These are phyloP conservation scores for Eucalyptus cloeziana DNA, from an alignment of 345 rosid species.

Conservation along the genomic window DNA sequence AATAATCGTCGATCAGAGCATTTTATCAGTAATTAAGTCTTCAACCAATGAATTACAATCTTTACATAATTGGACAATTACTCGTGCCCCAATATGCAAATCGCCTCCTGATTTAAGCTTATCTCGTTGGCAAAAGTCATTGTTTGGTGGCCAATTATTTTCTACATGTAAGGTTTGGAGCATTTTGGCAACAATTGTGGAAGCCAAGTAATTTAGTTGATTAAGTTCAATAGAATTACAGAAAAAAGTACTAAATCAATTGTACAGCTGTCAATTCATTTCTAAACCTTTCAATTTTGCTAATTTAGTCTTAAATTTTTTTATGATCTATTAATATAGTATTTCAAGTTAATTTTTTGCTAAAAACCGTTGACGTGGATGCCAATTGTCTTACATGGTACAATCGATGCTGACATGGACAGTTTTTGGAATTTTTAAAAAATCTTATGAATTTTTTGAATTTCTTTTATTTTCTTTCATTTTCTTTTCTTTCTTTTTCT, in stretches of 20 bases:
- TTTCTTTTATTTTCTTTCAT: too few relatives aligned
- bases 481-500: too few relatives aligned
- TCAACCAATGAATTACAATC: background rate
- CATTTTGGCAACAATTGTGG: background rate
- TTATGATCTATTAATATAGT: too few relatives aligned
- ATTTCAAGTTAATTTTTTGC: background rate
- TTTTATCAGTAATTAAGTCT: background rate
- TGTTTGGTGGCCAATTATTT: background rate
- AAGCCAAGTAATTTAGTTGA: background rate
- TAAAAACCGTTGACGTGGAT: fast-evolving
- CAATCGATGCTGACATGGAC: fast-evolving
- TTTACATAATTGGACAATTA: background rate
- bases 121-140: background rate
- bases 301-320: background rate
- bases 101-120: background rate
- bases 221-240: background rate
- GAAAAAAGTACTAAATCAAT: background rate
- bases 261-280: fast-evolving
- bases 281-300: background rate
- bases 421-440: too few relatives aligned
- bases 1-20: too few relatives aligned
- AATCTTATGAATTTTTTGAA: too few relatives aligned
- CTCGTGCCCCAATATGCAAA: background rate
- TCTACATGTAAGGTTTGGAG: background rate
- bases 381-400: fast-evolving